These are phyloP conservation scores for Entamoeba histolytica DNA, from an alignment of 208 protist genomes.

Conservation along the genomic window DNA sequence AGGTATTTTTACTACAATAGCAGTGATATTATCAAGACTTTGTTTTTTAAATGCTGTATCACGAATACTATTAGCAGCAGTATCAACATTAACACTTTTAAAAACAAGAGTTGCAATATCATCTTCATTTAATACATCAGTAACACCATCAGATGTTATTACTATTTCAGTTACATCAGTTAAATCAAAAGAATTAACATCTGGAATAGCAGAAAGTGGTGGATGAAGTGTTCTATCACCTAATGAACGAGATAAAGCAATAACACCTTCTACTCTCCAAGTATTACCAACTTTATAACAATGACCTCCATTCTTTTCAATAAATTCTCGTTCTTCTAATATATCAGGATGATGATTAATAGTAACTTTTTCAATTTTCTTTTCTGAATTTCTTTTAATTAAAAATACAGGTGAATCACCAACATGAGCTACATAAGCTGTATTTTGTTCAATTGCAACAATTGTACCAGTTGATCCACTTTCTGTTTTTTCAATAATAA, in stretches of 20 bases:
- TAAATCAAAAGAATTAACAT: background rate
- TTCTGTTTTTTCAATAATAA: background rate
- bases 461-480: background rate
- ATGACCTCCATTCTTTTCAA: background rate
- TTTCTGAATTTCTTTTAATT: background rate
- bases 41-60: background rate
- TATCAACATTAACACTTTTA: no score
- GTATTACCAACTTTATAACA: background rate
- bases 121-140: background rate
- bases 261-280: background rate
- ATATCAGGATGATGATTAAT: background rate
- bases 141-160: background rate
- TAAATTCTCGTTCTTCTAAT: background rate
- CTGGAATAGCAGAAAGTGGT: background rate
- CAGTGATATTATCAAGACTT: background rate
- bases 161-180: background rate
- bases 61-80: background rate
- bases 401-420: background rate
- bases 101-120: background rate
- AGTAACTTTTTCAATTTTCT: background rate
- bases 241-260: background rate
- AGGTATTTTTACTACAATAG: background rate
- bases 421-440: background rate
- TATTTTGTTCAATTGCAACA: background rate
- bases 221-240: background rate